phyloP scores from a whole-genome alignment of 2,329 filamentous ascomycete species.

The Colletotrichum musae region DNA sequence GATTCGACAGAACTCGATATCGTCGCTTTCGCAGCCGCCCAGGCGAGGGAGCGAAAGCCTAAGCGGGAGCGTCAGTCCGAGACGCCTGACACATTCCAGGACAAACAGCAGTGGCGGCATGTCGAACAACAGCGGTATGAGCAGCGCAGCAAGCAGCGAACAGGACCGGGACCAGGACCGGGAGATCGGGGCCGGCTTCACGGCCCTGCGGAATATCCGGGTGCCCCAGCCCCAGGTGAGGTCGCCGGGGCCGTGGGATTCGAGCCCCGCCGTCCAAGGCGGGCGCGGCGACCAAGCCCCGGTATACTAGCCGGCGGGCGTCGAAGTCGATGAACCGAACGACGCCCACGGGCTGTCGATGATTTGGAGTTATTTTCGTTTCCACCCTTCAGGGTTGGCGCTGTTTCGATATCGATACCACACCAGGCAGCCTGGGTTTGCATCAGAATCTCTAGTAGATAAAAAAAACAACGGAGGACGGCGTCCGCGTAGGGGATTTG shows the following conservation, averaged over 20 bases:
- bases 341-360: constrained; percentile 1
- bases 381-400: constrained; percentile 18
- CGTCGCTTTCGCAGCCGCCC: constrained; percentile 37
- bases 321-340: not conserved
- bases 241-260: constrained; percentile 38
- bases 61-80: constrained; percentile 43
- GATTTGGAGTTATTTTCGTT: constrained; percentile 20
- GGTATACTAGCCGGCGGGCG: constrained; percentile 29
- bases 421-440: constrained; percentile 24
- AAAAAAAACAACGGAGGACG: constrained; percentile 13
- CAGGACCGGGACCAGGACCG: constrained; percentile 30
- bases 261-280: constrained; percentile 30
- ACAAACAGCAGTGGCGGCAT: constrained; percentile 53
- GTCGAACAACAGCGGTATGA: constrained; percentile 53
- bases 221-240: constrained; percentile 37
- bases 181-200: constrained; percentile 37
- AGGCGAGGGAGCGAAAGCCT: constrained; percentile 39
- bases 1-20: constrained; percentile 38
- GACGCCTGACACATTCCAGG: constrained; percentile 48
- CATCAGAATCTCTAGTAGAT: constrained; percentile 19
- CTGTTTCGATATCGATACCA: constrained; percentile 37
- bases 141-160: constrained; percentile 43
- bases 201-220: constrained; percentile 38
- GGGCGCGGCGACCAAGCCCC: constrained; percentile 36
- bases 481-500: not conserved